These are phyloP conservation scores for Phytophthora podocarpi DNA, from an alignment of 352 stramenopile species.

Conservation along the genomic window DNA sequence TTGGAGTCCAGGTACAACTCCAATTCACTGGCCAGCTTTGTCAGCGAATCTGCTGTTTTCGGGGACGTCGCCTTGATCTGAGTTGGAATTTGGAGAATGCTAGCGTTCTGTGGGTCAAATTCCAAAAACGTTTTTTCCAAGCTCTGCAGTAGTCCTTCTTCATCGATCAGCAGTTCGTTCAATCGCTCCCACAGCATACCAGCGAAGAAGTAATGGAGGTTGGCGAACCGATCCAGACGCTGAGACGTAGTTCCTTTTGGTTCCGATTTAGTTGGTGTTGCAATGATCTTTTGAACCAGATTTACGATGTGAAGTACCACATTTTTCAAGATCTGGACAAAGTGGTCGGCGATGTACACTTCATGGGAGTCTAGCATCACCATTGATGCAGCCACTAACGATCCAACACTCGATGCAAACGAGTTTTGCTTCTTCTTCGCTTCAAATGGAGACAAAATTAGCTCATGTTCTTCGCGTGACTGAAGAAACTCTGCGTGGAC, in stretches of 20 bases:
- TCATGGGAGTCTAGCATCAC: constrained; percentile 23
- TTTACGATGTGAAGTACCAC: constrained; percentile 26
- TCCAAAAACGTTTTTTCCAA: constrained; percentile 18
- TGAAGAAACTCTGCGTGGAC: constrained; percentile 29
- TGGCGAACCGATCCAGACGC: constrained; percentile 27
- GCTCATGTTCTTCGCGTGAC: constrained; percentile 27
- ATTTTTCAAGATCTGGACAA: constrained; percentile 37
- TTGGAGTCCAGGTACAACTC: constrained; percentile 24
- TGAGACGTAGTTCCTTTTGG: not conserved
- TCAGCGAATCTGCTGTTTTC: not conserved
- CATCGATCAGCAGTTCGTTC: constrained; percentile 36
- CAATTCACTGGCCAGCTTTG: constrained; percentile 13
- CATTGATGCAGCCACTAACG: constrained; percentile 24
- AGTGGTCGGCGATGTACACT: constrained; percentile 18
- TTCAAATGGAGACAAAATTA: constrained; percentile 24
- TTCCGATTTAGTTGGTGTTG: not conserved
- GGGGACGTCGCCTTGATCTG: not conserved
- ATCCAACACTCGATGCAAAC: not conserved
- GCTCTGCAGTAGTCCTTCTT: constrained; percentile 11
- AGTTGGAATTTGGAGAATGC: constrained; percentile 3
- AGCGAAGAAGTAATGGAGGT: constrained; percentile 35
- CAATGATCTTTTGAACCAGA: constrained; percentile 27
- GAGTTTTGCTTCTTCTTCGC: constrained; percentile 4
- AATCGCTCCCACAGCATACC: constrained; percentile 30
- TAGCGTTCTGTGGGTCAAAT: constrained; percentile 23